phyloP scores from a whole-genome alignment of 306 rosid genomes.

The Oxytropis ochrocephala region DNA sequence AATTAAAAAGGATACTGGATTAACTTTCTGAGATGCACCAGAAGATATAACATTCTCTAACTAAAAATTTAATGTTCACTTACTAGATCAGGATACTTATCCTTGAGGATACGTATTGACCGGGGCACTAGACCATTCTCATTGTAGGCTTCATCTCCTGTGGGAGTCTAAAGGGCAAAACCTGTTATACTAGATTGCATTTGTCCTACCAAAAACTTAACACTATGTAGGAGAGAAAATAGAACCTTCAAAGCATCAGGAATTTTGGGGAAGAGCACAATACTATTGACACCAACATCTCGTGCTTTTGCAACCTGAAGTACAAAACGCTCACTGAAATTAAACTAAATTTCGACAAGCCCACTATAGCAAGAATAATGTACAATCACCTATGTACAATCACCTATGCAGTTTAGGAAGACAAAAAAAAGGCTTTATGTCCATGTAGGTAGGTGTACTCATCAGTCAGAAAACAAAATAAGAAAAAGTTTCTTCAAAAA shows the following conservation, averaged over 20 bases:
- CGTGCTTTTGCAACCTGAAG: constrained; percentile 83
- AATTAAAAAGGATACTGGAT: not conserved
- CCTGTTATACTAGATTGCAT: constrained; percentile 15
- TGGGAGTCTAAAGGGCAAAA: constrained; percentile 47
- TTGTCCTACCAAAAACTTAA: constrained; percentile 5
- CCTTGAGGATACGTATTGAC: constrained; percentile 80
- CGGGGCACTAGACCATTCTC: constrained; percentile 89
- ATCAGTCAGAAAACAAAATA: not conserved
- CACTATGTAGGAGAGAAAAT: constrained; percentile 7
- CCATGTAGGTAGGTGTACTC: not conserved
- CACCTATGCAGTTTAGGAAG: not conserved
- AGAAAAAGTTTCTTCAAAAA: not conserved
- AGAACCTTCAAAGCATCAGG: constrained; percentile 90
- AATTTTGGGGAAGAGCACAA: constrained; percentile 91
- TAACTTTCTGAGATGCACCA: constrained; percentile 8
- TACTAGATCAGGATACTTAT: constrained; percentile 92
- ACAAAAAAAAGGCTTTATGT: not conserved
- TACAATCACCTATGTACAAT: constrained; percentile 5
- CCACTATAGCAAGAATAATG: not conserved
- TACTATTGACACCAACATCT: constrained; percentile 83
- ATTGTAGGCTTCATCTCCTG: constrained; percentile 91
- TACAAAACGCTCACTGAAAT: constrained; percentile 24
- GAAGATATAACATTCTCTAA: constrained; percentile 7
- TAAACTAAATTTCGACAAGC: not conserved
- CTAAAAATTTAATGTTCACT: constrained; percentile 25